These are phyloP conservation scores for Deakozyma indianensis DNA, from an alignment of 805 yeast genomes.

Conservation along the genomic window DNA sequence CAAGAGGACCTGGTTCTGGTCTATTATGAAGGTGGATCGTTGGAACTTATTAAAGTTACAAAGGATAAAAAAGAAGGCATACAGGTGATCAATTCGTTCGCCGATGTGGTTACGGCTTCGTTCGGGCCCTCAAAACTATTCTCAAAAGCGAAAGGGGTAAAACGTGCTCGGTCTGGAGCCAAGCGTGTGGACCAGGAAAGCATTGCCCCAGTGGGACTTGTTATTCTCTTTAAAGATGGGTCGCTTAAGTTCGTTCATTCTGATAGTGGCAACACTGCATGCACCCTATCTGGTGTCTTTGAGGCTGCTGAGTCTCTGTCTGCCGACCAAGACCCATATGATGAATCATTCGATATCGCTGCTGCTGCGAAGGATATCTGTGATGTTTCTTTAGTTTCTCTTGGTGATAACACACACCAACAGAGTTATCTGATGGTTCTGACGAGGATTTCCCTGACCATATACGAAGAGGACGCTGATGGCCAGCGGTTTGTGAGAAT, in stretches of 20 bases:
- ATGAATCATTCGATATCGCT: background rate
- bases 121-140: background rate
- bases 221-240: background rate
- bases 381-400: background rate
- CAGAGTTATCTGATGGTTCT: background rate
- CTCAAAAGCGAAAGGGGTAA: background rate
- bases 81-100: background rate
- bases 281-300: background rate
- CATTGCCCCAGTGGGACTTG: background rate
- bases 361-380: background rate
- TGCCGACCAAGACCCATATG: background rate
- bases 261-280: background rate
- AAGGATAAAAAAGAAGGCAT: background rate
- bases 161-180: background rate
- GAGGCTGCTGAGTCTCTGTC: background rate
- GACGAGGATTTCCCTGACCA: background rate
- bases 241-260: background rate
- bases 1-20: constrained; percentile 13
- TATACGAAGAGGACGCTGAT: background rate
- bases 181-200: background rate
- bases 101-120: background rate
- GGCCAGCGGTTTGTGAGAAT: background rate
- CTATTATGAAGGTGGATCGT: constrained; percentile 14
- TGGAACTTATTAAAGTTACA: background rate
- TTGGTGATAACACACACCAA: background rate